A percentile compares a stretch with the other conserved stretches of the same genome.
These are phyloP conservation scores for Magnusiomyces sp. DNA, from an alignment of 1,139 yeast genomes.

Conservation along the genomic window DNA sequence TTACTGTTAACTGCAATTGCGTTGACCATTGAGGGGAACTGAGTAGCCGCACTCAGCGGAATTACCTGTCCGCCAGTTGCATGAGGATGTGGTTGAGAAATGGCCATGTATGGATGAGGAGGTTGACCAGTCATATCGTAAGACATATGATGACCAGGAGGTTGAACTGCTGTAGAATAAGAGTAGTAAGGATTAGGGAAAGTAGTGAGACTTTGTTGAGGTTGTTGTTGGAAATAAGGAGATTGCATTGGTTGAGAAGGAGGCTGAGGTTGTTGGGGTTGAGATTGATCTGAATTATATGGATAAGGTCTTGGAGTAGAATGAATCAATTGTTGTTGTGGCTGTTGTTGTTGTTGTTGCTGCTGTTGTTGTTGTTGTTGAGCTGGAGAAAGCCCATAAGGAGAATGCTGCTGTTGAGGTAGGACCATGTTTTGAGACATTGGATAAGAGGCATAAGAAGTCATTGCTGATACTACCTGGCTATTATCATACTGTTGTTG, in stretches of 20 bases:
- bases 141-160: not conserved
- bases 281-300: not conserved
- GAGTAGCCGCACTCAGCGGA: conserved; percentile 43
- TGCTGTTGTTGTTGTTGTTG: conserved; percentile 10
- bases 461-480: not conserved
- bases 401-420: conserved; percentile 3
- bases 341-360: conserved; percentile 9
- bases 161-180: not conserved
- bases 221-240: conserved; percentile 1
- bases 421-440: conserved; percentile 2
- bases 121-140: not conserved
- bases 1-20: conserved; percentile 42
- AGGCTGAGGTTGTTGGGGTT: conserved; percentile 6
- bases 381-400: not conserved
- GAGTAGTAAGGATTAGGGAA: conserved; percentile 1
- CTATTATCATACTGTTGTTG: not conserved
- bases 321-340: conserved; percentile 11
- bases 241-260: conserved; percentile 5
- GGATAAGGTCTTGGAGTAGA: conserved; percentile 11
- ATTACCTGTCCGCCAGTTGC: conserved; percentile 53
- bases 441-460: conserved; percentile 5
- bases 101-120: conserved; percentile 2
- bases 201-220: conserved; percentile 1
- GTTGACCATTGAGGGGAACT: conserved; percentile 34
- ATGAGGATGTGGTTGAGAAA: conserved; percentile 36